Percentiles rank a stretch among this genome's conserved stretches.
Evolutionary conservation across 768 basidiomycete species (phyloP).

Genomic region (Mrakia blollopis): DNA sequence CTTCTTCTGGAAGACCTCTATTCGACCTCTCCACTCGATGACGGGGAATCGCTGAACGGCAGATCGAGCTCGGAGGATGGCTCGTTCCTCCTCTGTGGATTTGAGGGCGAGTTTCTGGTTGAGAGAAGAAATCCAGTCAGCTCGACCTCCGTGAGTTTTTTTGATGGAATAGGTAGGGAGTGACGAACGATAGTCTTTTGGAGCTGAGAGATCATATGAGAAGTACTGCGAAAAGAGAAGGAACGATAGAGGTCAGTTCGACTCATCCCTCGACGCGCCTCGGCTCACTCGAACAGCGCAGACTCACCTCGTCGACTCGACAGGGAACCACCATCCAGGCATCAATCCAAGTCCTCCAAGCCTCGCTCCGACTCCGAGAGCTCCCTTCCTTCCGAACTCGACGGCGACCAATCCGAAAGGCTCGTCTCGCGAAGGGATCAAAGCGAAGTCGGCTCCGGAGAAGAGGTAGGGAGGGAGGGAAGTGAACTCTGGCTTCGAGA

Average conservation of each 20-base stretch:
- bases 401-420: slow-evolving; percentile 95
- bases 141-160: too few species aligned
- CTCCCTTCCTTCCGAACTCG: slow-evolving; percentile 94
- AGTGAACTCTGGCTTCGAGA: slow-evolving; percentile 92
- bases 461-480: slow-evolving; percentile 88
- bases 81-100: slow-evolving; percentile 83
- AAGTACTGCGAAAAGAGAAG: slow-evolving; percentile 46
- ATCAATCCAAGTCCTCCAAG: slow-evolving; percentile 93
- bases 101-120: slow-evolving; percentile 72
- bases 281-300: background rate
- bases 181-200: slow-evolving; percentile 67
- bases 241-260: background rate
- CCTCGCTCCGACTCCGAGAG: slow-evolving; percentile 88
- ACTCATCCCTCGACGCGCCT: background rate
- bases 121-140: background rate
- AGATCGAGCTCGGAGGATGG: slow-evolving; percentile 84
- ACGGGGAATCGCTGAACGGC: slow-evolving; percentile 96
- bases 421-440: slow-evolving; percentile 93
- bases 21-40: slow-evolving; percentile 87
- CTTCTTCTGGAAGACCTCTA: slow-evolving; percentile 88
- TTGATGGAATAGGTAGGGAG: background rate
- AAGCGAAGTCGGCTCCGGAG: slow-evolving; percentile 88
- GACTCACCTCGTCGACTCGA: slow-evolving; percentile 60
- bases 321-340: slow-evolving; percentile 99
- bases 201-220: slow-evolving; percentile 87